A percentile compares a stretch with the other conserved stretches of the same genome.
Evolutionary conservation across 495 filamentous ascomycete genomes (phyloP).

Genomic region (Darksidea phi): DNA sequence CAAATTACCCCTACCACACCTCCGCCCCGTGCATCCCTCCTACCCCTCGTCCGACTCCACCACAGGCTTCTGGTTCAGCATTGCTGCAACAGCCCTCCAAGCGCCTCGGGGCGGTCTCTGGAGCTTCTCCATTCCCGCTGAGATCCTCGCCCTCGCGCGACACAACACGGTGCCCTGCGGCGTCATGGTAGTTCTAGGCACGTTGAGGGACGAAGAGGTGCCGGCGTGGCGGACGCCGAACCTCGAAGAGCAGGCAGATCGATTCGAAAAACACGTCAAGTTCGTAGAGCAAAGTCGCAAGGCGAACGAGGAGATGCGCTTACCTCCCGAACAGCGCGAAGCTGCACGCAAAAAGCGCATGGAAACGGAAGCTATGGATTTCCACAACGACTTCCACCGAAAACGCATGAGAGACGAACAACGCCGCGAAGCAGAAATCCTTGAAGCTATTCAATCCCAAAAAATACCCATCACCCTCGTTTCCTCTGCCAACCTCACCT

Average conservation of each 20-base stretch:
- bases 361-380: conserved; percentile 41
- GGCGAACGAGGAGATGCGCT: conserved; percentile 47
- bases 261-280: conserved; percentile 34
- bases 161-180: conserved; percentile 61
- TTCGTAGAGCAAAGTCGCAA: conserved; percentile 49
- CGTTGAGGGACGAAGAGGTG: conserved; percentile 53
- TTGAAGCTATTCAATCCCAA: conserved; percentile 58
- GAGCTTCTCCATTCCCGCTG: conserved; percentile 59
- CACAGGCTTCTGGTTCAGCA: conserved; percentile 59
- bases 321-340: conserved; percentile 47
- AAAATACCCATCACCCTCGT: conserved; percentile 55
- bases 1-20: conserved; percentile 24
- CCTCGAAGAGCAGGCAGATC: conserved; percentile 41
- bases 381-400: conserved; percentile 25
- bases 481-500: conserved; percentile 50
- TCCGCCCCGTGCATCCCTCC: conserved; percentile 8
- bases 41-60: conserved; percentile 22
- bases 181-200: conserved; percentile 55
- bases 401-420: conserved; percentile 36
- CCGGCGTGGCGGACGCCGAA: conserved; percentile 58
- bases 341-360: conserved; percentile 45
- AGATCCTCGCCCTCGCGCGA: conserved; percentile 52
- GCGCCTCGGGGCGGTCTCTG: conserved; percentile 55
- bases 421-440: conserved; percentile 46
- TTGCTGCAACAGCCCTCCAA: conserved; percentile 54